Evolutionary conservation across 306 rosid genomes (phyloP).

Genomic region (Corylus americana): DNA sequence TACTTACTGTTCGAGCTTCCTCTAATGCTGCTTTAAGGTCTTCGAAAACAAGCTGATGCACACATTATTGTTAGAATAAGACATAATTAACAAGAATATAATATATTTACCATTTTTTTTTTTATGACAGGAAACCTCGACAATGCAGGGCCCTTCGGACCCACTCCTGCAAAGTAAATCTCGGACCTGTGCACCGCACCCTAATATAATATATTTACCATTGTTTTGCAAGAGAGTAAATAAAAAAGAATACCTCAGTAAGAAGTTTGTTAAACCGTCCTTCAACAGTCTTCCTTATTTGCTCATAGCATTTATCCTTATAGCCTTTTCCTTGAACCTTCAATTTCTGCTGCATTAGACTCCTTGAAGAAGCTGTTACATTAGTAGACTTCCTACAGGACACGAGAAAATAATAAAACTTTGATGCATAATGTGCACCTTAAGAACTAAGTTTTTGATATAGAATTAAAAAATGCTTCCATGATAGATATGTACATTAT

Average conservation of each 20-base stretch:
- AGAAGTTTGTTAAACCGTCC: constrained; percentile 81
- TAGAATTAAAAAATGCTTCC: neutral
- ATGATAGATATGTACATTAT: neutral
- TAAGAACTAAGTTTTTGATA: constrained; percentile 12
- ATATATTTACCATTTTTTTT: neutral
- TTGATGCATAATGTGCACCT: neutral
- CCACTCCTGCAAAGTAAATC: no score
- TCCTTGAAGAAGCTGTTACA: constrained; percentile 59
- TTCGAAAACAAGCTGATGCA: no score
- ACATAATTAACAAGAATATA: constrained; percentile 3
- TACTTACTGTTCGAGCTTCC: no score
- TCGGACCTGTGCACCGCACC: no score
- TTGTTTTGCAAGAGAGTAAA: neutral
- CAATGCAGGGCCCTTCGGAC: no score
- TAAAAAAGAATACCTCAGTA: constrained; percentile 55
- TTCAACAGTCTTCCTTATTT: constrained; percentile 91
- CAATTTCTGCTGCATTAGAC: constrained; percentile 66
- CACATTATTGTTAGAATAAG: constrained; percentile 8
- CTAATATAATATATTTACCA: neutral
- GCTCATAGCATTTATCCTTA: constrained; percentile 93
- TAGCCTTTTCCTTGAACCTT: constrained; percentile 89
- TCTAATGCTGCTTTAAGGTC: no score
- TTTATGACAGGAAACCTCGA: no score
- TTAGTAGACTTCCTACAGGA: constrained; percentile 61
- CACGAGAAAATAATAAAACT: constrained; percentile 14